These are phyloP conservation scores for Silene latifolia DNA, from an alignment of 148 eudicot genomes.

Conservation along the genomic window DNA sequence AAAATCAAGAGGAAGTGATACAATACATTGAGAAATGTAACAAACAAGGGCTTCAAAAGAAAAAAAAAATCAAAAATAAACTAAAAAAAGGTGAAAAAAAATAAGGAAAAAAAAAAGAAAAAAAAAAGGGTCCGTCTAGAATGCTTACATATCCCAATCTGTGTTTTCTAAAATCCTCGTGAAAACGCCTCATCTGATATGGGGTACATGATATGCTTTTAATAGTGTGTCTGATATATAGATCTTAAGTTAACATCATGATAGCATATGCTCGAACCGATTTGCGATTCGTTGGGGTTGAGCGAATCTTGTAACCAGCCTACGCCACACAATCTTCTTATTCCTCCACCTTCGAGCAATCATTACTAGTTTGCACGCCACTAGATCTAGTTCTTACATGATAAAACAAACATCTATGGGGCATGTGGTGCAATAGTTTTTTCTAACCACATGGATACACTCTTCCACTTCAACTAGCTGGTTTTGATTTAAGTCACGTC, in stretches of 20 bases:
- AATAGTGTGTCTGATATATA: neutral
- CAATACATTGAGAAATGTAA: neutral
- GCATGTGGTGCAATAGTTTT: neutral
- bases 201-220: neutral
- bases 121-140: neutral
- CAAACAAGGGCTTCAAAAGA: neutral
- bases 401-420: neutral
- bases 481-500: neutral
- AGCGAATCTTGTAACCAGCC: neutral
- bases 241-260: neutral
- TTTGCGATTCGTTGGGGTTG: neutral
- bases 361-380: neutral
- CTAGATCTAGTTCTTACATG: neutral
- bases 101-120: neutral
- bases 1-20: no score
- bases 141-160: neutral
- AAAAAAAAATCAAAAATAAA: neutral
- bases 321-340: neutral
- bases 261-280: neutral
- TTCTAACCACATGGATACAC: neutral
- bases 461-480: neutral
- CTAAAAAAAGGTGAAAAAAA: neutral
- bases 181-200: neutral
- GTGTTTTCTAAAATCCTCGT: neutral
- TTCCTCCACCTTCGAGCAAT: neutral